phyloP scores from a whole-genome alignment of 306 rosid species.

The Mimosa pudica region DNA sequence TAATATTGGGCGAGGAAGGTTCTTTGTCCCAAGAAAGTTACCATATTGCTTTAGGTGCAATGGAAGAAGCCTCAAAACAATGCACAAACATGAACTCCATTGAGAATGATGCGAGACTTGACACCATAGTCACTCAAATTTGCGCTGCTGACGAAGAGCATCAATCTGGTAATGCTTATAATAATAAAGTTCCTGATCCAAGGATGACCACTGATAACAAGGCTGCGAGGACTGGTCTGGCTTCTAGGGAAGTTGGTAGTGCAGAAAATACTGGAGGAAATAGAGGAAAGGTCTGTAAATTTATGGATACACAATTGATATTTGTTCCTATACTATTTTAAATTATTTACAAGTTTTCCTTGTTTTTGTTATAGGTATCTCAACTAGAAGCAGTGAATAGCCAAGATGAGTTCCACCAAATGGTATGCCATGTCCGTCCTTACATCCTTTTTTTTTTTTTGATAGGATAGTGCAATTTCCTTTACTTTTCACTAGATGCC shows the following conservation, averaged over 20 bases:
- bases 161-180: conserved; percentile 37
- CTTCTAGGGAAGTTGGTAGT: conserved; percentile 43
- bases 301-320: conserved; percentile 21
- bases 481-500: neutral
- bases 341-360: conserved; percentile 17
- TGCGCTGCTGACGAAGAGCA: conserved; percentile 44
- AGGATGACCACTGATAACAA: conserved; percentile 39
- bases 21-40: conserved; percentile 63
- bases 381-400: conserved; percentile 45
- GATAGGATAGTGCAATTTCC: neutral
- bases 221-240: conserved; percentile 36
- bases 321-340: conserved; percentile 16
- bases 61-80: conserved; percentile 54
- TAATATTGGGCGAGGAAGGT: conserved; percentile 70
- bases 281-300: conserved; percentile 51
- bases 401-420: conserved; percentile 49
- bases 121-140: conserved; percentile 33
- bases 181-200: conserved; percentile 36
- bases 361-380: conserved; percentile 42
- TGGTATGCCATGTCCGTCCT: conserved; percentile 46
- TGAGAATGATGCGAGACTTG: conserved; percentile 45
- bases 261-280: conserved; percentile 38
- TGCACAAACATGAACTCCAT: conserved; percentile 46
- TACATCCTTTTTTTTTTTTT: neutral
- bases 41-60: conserved; percentile 49